Evolutionary conservation across 2,329 filamentous ascomycete species (phyloP).

Genomic region (Cordyceps farinosa): DNA sequence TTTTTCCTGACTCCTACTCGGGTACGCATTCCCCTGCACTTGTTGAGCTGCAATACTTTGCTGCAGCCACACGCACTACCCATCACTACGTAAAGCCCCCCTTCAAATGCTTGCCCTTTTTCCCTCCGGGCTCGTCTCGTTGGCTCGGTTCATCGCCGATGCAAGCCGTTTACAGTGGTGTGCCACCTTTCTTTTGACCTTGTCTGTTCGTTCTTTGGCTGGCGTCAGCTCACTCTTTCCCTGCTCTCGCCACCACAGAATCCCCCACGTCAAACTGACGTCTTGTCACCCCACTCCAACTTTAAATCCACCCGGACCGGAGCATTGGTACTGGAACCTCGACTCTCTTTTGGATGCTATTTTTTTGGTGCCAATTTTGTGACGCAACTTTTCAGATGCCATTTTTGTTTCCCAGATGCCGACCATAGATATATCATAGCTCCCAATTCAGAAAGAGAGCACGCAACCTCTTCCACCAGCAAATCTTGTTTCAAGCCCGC

Average conservation of each 20-base stretch:
- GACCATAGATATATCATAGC: too few species aligned
- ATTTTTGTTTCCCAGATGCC: too few species aligned
- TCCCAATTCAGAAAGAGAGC: too few species aligned
- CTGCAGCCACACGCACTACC: too few species aligned
- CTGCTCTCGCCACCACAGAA: not conserved
- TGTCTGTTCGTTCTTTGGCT: not conserved
- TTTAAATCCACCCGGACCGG: not conserved
- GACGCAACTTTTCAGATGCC: too few species aligned
- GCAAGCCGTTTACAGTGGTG: not conserved
- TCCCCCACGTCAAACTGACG: slow-evolving; percentile 4
- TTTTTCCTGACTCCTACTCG: not conserved
- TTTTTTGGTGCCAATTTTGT: too few species aligned
- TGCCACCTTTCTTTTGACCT: not conserved
- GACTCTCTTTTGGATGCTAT: too few species aligned
- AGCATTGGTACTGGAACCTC: too few species aligned
- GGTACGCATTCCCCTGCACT: slow-evolving; percentile 4
- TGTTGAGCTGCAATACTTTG: not conserved
- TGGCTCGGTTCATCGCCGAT: not conserved
- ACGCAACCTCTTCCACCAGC: too few species aligned
- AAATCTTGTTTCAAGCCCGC: too few species aligned
- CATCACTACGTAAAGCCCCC: too few species aligned
- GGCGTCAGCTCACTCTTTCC: not conserved
- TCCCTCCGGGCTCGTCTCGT: not conserved
- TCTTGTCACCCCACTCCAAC: not conserved
- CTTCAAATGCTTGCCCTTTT: not conserved